Evolutionary conservation across 306 rosid species (phyloP).

Genomic region (Fragaria nilgerrensis): DNA sequence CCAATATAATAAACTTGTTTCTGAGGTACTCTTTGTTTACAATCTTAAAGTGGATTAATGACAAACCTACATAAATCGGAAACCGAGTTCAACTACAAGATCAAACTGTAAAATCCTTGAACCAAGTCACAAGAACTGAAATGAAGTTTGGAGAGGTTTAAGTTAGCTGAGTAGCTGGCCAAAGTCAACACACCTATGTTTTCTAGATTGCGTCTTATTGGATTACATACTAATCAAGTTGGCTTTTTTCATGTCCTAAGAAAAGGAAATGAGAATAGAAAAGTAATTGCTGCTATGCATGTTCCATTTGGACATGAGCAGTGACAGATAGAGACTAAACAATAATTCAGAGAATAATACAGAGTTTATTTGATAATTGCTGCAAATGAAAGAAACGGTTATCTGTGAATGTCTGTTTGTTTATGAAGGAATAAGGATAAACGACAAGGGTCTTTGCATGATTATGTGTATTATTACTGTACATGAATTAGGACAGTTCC

Average conservation of each 20-base stretch:
- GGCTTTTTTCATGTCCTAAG: neutral
- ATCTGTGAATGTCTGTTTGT: conserved; percentile 17
- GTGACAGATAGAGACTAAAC: conserved; percentile 7
- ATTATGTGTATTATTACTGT: neutral
- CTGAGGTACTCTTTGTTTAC: neutral
- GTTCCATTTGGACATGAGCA: neutral
- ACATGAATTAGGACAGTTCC: neutral
- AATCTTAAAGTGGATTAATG: neutral
- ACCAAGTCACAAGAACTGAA: neutral
- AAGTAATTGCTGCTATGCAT: neutral
- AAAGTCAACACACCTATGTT: neutral
- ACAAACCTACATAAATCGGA: too few relatives aligned
- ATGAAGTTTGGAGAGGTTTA: neutral
- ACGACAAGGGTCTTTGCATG: neutral
- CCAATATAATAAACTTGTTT: neutral
- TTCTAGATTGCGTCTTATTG: neutral
- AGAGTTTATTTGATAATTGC: neutral
- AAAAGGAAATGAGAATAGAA: conserved; percentile 7
- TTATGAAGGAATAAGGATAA: neutral
- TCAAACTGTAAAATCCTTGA: neutral
- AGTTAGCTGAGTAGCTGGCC: neutral
- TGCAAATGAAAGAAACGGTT: conserved; percentile 17
- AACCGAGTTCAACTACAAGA: neutral
- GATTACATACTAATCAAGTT: neutral
- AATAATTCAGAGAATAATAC: conserved; percentile 13